Base-by-base conservation (phyloP, 2,329 filamentous ascomycete species). In the Fusarium nematophilum region DNA sequence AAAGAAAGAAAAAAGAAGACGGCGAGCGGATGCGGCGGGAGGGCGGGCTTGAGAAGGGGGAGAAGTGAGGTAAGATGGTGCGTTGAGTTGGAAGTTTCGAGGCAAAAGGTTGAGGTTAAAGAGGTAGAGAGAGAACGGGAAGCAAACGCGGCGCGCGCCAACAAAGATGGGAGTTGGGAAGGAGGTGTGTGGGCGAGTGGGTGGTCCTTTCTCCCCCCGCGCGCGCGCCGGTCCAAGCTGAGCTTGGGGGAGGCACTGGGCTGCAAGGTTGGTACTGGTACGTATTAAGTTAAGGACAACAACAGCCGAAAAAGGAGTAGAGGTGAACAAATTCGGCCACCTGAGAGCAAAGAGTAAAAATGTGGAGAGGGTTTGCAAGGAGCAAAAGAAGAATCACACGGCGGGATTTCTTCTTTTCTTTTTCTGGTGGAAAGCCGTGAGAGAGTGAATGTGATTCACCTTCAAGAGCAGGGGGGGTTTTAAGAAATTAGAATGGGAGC, bases 161-260 rank as follows among this genome's bases (percentile, higher is more conserved):
- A 21, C 61, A 64, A 51, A 62, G 46, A 56, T 46, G 50, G 39
- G 42, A 46, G 54, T 60, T 46, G 52, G 47, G 29, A 51, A 25
- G 61, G 52, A 64, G 61, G 46, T 54, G 60, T 46, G 57, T 64
- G 57, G 53, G 61, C 57, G 17, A 53, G 53, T 64, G 57, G 57
- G 42, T 59, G 49, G 48, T 59, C 45, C 62, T 65, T 47, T 51
- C 11, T 47, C 60, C 61, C 61, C 33, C 33, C 33, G 33, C 61
- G 51, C 57, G 61, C 53, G 60, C 61, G 57, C 61, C 57, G 42
- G 59, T 64, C 55, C 46, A 57, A 61, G 50, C 56, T 57, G 21
- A 21, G 4, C 21, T 21, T 21, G 4, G 59, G 31, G 48, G 53
- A 52, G 38, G 15, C 27, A 38, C n/a, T n/a, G n/a, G n/a, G n/a